phyloP scores from a whole-genome alignment of 768 basidiomycete species.

The Russula abietina region DNA sequence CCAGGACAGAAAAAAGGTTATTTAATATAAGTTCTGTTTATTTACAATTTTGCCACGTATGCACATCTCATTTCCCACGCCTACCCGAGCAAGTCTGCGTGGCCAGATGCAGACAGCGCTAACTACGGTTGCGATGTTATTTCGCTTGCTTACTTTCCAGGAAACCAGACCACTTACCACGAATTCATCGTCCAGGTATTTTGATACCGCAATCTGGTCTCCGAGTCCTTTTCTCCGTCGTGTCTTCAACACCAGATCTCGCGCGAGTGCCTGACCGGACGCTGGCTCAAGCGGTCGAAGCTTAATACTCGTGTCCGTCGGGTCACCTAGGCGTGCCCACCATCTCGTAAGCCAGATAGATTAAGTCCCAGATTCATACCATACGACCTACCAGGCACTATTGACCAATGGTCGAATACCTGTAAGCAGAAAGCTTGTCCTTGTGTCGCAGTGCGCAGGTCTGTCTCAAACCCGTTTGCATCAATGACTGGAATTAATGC shows the following conservation, averaged over 20 bases:
- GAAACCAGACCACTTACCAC: slow-evolving; percentile 50
- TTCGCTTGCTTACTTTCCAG: background rate
- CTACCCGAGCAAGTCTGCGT: slow-evolving; percentile 81
- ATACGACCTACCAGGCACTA: slow-evolving; percentile 76
- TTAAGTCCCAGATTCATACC: background rate
- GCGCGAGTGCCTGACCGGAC: slow-evolving; percentile 88
- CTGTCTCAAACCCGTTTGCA: slow-evolving; percentile 98
- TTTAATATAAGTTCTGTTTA: slow-evolving; percentile 29
- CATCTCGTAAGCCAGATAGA: background rate
- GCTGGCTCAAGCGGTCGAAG: slow-evolving; percentile 95
- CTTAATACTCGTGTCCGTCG: slow-evolving; percentile 95
- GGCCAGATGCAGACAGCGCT: slow-evolving; percentile 92
- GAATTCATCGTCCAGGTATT: slow-evolving; percentile 97
- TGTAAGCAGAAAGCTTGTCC: slow-evolving; percentile 99
- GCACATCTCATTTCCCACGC: slow-evolving; percentile 31
- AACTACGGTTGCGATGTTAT: slow-evolving; percentile 44
- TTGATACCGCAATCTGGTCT: slow-evolving; percentile 95
- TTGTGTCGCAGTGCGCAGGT: slow-evolving; percentile 93
- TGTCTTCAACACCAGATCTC: slow-evolving; percentile 95
- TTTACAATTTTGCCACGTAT: slow-evolving; percentile 41
- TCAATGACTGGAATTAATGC: slow-evolving; percentile 98
- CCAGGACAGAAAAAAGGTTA: slow-evolving; percentile 25
- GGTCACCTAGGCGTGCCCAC: slow-evolving; percentile 61
- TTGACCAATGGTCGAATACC: slow-evolving; percentile 97
- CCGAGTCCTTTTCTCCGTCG: slow-evolving; percentile 93